These are phyloP conservation scores for Nothophoma quercina DNA, from an alignment of 2,329 filamentous ascomycete genomes.

Conservation along the genomic window DNA sequence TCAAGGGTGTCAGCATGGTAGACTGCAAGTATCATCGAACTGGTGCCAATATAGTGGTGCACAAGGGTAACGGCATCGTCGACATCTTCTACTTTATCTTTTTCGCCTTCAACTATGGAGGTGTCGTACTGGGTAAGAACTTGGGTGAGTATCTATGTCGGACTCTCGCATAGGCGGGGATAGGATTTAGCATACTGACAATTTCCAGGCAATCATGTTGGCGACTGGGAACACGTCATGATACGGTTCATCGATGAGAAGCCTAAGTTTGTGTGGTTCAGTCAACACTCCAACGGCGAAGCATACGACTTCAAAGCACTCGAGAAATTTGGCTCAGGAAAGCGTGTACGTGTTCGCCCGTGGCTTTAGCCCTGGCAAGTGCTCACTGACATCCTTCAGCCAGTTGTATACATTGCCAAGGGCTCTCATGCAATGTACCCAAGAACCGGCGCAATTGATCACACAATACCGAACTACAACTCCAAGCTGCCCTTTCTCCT, in stretches of 20 bases:
- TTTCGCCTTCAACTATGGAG: slow-evolving; percentile 62
- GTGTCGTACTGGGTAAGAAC: slow-evolving; percentile 53
- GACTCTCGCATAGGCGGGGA: neutral
- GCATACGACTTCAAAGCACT: slow-evolving; percentile 65
- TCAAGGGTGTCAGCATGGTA: slow-evolving; percentile 49
- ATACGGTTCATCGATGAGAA: slow-evolving; percentile 65
- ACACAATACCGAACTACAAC: slow-evolving; percentile 66
- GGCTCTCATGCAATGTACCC: slow-evolving; percentile 71
- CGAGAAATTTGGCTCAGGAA: slow-evolving; percentile 57
- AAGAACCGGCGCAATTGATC: slow-evolving; percentile 65
- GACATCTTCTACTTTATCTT: slow-evolving; percentile 70
- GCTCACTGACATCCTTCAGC: slow-evolving; percentile 15
- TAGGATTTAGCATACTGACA: neutral
- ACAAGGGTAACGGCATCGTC: slow-evolving; percentile 59
- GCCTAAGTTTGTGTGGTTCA: slow-evolving; percentile 65
- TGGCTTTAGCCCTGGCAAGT: neutral
- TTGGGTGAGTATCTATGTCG: slow-evolving; percentile 26
- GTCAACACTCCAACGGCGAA: slow-evolving; percentile 66
- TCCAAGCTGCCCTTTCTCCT: slow-evolving; percentile 56
- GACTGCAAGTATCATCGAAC: slow-evolving; percentile 46
- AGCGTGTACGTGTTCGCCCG: slow-evolving; percentile 48
- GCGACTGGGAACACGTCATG: slow-evolving; percentile 72
- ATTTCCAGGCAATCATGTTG: slow-evolving; percentile 61
- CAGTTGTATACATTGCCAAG: slow-evolving; percentile 62
- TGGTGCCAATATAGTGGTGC: slow-evolving; percentile 61